Conservation (phyloP, 768 basidiomycete species). For the Lactifluus echinatus region DNA sequence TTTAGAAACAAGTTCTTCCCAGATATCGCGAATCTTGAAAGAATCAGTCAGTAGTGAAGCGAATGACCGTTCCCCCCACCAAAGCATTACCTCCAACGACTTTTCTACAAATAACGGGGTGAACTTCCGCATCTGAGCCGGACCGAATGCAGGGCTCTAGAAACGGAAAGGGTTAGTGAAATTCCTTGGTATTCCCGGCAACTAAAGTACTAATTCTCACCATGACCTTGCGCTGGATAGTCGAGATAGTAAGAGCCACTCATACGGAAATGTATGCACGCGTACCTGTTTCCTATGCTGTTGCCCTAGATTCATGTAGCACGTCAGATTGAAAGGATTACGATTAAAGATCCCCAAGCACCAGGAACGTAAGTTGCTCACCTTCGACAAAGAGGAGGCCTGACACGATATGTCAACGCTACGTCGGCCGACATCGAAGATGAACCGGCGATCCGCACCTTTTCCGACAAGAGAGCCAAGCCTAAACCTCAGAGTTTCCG, state of each 20-base stretch:
- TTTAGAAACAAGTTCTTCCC: conserved; percentile 15
- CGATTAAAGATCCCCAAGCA: no score
- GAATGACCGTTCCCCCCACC: background rate
- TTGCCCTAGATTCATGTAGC: background rate
- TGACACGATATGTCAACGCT: background rate
- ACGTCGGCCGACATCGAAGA: no score
- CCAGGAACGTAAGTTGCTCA: background rate
- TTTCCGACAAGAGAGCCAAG: conserved; percentile 15
- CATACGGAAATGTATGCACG: background rate
- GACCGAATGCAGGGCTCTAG: conserved; percentile 25
- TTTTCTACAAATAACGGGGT: conserved; percentile 21
- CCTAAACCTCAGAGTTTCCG: conserved; percentile 17
- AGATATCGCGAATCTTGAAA: conserved; percentile 27
- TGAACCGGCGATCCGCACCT: no score
- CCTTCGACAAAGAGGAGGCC: conserved; percentile 17
- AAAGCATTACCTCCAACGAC: conserved; percentile 18
- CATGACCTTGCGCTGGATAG: conserved; percentile 9
- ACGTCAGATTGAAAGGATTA: background rate
- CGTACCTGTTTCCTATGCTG: conserved; percentile 13
- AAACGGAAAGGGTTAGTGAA: background rate
- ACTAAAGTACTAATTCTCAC: background rate
- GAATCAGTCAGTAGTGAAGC: no score
- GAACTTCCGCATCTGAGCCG: conserved; percentile 22
- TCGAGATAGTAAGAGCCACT: background rate
- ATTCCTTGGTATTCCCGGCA: background rate